These are phyloP conservation scores for Podila epicladia DNA, from an alignment of 192 early-diverging fungal genomes.

Conservation along the genomic window DNA sequence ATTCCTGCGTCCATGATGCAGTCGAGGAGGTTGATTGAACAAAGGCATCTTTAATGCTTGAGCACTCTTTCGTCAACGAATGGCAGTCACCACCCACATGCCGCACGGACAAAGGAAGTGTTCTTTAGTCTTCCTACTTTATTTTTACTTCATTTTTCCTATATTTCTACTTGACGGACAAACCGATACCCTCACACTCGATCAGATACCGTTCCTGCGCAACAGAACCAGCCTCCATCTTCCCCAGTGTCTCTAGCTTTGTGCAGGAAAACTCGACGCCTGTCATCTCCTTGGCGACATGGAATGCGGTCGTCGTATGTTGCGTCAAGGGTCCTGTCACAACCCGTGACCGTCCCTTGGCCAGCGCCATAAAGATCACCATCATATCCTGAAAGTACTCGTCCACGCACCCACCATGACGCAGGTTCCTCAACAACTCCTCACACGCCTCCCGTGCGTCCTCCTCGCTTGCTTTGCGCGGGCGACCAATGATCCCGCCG, in stretches of 20 bases:
- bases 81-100: too few relatives aligned
- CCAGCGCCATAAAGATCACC: slow-evolving; percentile 55
- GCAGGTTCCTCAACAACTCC: slow-evolving; percentile 25
- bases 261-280: slow-evolving; percentile 24
- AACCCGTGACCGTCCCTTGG: slow-evolving; percentile 44
- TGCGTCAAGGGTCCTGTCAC: slow-evolving; percentile 44
- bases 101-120: not conserved
- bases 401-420: slow-evolving; percentile 51
- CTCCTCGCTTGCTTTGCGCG: slow-evolving; percentile 13
- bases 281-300: slow-evolving; percentile 37
- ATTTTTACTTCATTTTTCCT: too few relatives aligned
- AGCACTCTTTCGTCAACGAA: not conserved
- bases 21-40: too few relatives aligned
- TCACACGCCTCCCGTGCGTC: slow-evolving; percentile 24
- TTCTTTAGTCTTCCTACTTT: not conserved
- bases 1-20: too few relatives aligned
- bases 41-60: not conserved
- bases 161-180: not conserved
- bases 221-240: not conserved
- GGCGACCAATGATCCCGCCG: slow-evolving; percentile 12
- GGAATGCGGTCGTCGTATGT: slow-evolving; percentile 51
- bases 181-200: slow-evolving; percentile 24
- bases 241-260: not conserved
- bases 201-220: slow-evolving; percentile 3
- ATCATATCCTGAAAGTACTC: slow-evolving; percentile 59